phyloP scores from a whole-genome alignment of 106 monocot genomes.

The Dendrobium huoshanense region DNA sequence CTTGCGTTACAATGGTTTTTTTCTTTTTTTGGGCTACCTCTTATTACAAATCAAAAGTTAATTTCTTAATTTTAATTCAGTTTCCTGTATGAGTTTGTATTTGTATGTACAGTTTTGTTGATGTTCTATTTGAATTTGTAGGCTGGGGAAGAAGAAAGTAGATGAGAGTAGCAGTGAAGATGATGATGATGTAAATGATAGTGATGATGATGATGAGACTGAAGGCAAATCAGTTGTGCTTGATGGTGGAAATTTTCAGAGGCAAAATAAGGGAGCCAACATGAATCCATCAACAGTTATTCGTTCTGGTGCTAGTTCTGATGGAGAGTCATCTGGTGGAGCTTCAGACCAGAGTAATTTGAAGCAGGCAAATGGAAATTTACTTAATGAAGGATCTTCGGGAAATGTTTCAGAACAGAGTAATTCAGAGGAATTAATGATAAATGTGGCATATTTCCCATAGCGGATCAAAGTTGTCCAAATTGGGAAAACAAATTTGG shows the following conservation, averaged over 20 bases:
- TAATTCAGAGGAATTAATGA: constrained; percentile 37
- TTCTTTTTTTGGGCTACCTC: neutral
- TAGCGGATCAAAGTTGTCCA: constrained; percentile 10
- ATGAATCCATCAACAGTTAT: constrained; percentile 17
- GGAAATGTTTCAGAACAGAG: constrained; percentile 33
- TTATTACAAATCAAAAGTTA: neutral
- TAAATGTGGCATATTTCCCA: constrained; percentile 7
- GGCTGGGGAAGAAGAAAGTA: constrained; percentile 76
- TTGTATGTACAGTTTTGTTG: neutral
- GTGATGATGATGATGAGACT: constrained; percentile 25
- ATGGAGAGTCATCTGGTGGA: constrained; percentile 44
- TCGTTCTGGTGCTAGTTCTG: constrained; percentile 33
- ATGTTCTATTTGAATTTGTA: constrained; percentile 20
- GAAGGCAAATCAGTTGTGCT: constrained; percentile 69
- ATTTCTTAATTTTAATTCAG: neutral
- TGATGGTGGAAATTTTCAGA: constrained; percentile 36
- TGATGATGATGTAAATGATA: constrained; percentile 26
- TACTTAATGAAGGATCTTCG: constrained; percentile 7
- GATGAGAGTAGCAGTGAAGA: constrained; percentile 66
- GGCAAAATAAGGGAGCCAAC: constrained; percentile 21
- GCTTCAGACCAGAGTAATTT: constrained; percentile 50
- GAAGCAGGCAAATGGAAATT: constrained; percentile 32
- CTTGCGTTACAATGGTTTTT: neutral
- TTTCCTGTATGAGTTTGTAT: neutral
- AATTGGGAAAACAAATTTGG: constrained; percentile 14